Base-by-base conservation (phyloP, 306 rosid genomes). In the Acacia acuminata region DNA sequence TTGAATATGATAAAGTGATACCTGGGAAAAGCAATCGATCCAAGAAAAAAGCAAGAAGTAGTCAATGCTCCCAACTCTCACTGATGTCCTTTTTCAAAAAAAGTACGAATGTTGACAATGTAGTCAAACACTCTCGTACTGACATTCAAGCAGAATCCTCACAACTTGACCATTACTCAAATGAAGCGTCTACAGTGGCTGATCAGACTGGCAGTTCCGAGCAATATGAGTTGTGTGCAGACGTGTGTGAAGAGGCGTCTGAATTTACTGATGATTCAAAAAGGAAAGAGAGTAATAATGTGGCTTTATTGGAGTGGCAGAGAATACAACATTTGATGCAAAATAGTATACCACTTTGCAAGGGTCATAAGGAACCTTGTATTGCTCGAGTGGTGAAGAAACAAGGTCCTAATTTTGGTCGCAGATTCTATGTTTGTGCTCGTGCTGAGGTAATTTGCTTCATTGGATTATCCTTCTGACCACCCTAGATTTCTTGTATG, bases 281-380 rank as follows among this genome's bases (percentile, higher is more conserved):
- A 34, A 87, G 81, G 84, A 87, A 89, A 73, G 94, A 90, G 73
- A 92, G 86, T 73, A 86, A 88, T 74, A 89, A 77, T 81, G 76
- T 76, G 77, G 98, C 94, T 56, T 71, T 92, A 76, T 19, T 86
- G 73, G 97, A 96, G 88, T 94, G 99, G 98, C 94, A 87, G 86
- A 85, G 99, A 89, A 91, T 96, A 87, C 97, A 91, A 75, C 88
- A 91, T 78, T 79, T 91, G 83, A 94, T 96, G 99, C 97, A 96
- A 89, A 90, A 82, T 83, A 91, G 98, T 76, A 96, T 94, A 82
- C 98, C 99, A 51, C 84, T 91, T 84, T 94, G 99, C 90, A 94
- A 88, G 89, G 96, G 92, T 77, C 98, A 94, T 82, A 91, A 76
- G 56, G 96, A 96, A 83, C 92, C 92, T 60, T 92, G 97, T 84